A percentile compares a stretch with the other conserved stretches of the same genome.
Conservation (phyloP, 495 filamentous ascomycete genomes). For the Penicillium pulvis region DNA sequence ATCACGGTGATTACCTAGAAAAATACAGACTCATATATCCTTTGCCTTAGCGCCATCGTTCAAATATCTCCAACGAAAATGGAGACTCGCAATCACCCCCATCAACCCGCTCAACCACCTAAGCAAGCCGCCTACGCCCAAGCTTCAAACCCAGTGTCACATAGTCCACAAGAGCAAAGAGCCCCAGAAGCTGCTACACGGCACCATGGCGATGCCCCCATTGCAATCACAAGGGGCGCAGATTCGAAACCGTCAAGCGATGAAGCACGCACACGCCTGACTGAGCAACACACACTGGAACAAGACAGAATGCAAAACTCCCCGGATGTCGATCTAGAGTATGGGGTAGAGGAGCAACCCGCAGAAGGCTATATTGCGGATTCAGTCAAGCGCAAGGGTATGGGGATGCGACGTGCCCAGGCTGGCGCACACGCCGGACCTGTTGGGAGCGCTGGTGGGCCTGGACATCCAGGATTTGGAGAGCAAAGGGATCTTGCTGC, state of each 20-base stretch:
- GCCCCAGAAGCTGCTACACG: constrained; percentile 28
- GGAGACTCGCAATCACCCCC: constrained; percentile 18
- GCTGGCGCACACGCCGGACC: constrained; percentile 41
- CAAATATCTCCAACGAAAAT: constrained; percentile 7
- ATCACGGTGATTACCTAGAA: not conserved
- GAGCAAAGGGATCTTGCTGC: constrained; percentile 39
- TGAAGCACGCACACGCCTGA: constrained; percentile 28
- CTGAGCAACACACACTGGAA: constrained; percentile 18
- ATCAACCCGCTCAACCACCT: constrained; percentile 49
- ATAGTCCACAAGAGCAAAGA: constrained; percentile 50
- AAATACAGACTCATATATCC: not conserved
- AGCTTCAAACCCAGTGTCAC: constrained; percentile 50
- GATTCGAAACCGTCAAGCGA: constrained; percentile 41
- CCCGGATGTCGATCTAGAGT: constrained; percentile 45
- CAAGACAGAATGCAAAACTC: constrained; percentile 19
- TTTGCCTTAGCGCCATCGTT: not conserved
- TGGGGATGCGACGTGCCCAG: constrained; percentile 39
- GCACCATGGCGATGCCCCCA: constrained; percentile 33
- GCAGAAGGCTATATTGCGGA: constrained; percentile 58
- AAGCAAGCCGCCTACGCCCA: constrained; percentile 53
- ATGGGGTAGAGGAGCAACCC: constrained; percentile 57
- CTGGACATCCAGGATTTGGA: constrained; percentile 37
- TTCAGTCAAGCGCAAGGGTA: constrained; percentile 43
- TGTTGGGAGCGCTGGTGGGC: constrained; percentile 31
- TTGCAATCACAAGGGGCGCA: constrained; percentile 38